Evolutionary conservation across 768 basidiomycete genomes (phyloP), one percentile per base, ranked within the genome.

Genomic region (Suillus plorans): DNA sequence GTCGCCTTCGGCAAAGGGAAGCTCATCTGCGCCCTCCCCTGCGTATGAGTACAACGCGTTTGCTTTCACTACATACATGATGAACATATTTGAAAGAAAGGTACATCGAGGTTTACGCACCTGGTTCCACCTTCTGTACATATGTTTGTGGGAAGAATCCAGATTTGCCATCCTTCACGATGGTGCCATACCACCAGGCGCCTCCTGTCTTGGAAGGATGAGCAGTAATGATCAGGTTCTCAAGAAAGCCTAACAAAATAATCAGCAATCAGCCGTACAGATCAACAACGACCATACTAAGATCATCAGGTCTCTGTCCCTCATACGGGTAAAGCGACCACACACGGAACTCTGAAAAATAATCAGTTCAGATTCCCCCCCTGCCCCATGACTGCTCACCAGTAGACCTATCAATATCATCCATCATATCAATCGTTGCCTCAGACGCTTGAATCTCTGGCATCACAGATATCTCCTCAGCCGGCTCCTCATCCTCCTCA

Each of bases 121-220:
- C 80, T 66, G 84, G 76, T 44, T 86, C 81, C 37, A 95, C 76
- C 70, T 85, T 84, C 69, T 93, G 86, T 13, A 97, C 90, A 70
- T 97, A 98, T 2, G 89, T 88, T 73, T 89, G 88, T 1, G 97
- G 97, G 86, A 98, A 94, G 80, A 96, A 87, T 1, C 97, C 97
- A 41, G 84, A 81, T 71, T 84, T 86, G 22, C 90, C 88, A 61
- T 81, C 85, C 62, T 81, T 86, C 39, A 88, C 77, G 18, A 85
- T 74, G 5, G 82, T 91, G 34, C 95, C 95, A 73, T 91, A 92
- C 93, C 94, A 97, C 97, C 97, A 99, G 67, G 94, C 93, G 45
- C 91, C 88, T 22, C 84, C 87, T 39, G 88, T 81, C 76, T 92
- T 97, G 20, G 95, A 93, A 0, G 95, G 94, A 76, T 97, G 86